Base-by-base conservation (phyloP, 352 stramenopile species). In the Elongisporangium anandrum region DNA sequence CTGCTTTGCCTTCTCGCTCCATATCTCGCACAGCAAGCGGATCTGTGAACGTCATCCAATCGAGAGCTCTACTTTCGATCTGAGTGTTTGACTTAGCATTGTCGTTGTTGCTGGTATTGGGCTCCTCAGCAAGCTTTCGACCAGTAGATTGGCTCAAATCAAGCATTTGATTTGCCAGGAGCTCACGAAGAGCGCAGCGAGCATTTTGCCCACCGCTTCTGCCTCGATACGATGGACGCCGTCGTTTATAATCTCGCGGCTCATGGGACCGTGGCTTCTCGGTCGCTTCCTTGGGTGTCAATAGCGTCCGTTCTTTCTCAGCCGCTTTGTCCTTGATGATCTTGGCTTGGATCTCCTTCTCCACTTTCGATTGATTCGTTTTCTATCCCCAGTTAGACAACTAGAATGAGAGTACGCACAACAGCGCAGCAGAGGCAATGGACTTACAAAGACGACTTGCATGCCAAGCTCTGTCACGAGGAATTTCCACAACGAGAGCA, bases 401-500 rank as follows among this genome's bases (percentile, higher is more conserved):
- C n/a, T n/a, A n/a, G n/a, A n/a, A n/a, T n/a, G n/a, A n/a, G n/a
- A n/a, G n/a, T n/a, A n/a, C n/a, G n/a, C n/a, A n/a, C n/a, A n/a
- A 64, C 64, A 13, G 5, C 6, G 29, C 29, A 41, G 29, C 5
- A 13, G 29, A 8, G 13, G 29, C 29, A 41, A 41, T 8, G 29
- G 29, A 8, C 29, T 60, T 81, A 88, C 78, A 53, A 85, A 89
- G 24, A 79, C 67, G 47, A 64, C 59, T 13, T 59, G 58, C n/a
- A 82, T 60, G 2, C 67, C 81, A 24, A 90, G 76, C 55, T 94
- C 78, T 23, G 90, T 52, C 7, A 89, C 63, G 50, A 92, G 59
- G 64, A 87, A 94, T 55, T 86, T 87, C 81, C 81, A 94, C 45
- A 94, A 56, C 15, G 73, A 70, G 10, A 90, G 57, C 58, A 91